Base-by-base conservation (phyloP, 257 asterid species). In the Lycium barbarum region DNA sequence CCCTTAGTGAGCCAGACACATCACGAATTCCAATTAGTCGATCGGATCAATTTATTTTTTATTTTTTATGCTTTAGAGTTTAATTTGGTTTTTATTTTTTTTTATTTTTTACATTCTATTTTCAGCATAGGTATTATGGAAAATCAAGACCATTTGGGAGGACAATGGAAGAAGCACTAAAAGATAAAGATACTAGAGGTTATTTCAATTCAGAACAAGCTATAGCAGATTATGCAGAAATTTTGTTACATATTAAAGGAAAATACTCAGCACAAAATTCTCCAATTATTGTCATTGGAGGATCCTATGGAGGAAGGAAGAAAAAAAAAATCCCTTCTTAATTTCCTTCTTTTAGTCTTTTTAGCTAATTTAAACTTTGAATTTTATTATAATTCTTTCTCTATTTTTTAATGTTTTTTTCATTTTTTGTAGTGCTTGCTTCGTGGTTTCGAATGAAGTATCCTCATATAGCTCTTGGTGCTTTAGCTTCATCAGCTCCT, bases 281-380 rank as follows among this genome's bases (percentile, higher is more conserved):
- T 85, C 97, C 98, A 5, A 78, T 95, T 65, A 92, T 93, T 67
- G 95, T 95, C 47, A 7, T 92, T 61, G 98, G 97, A 20, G 98
- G 92, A 80, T 94, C 98, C 2, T 94, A 94, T 13, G 97, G 97
- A 45, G 98, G 98, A 91, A 94, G 98, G 93, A 61, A 80, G 93
- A 17, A 35, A 45, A 26, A 26, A 26, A 26, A 26, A 26, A 26
- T 26, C 33, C 33, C 10, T 79, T 15, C 70, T 79, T 40, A 76
- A 47, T 74, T 15, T 17, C 8, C 3, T 55, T 55, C 6, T 40
- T 79, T 51, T 15, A 49, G 13, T 63, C 36, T 18, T 49, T 68
- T 15, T 40, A 3, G 33, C 17, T 18, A 55, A 67, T 55, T 9
- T 70, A 10, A n/a, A 71, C 35, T 43, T 49, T 73, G 62, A 20